Base-by-base conservation (phyloP, 2,329 filamentous ascomycete species). In the Colletotrichum abscissum region DNA sequence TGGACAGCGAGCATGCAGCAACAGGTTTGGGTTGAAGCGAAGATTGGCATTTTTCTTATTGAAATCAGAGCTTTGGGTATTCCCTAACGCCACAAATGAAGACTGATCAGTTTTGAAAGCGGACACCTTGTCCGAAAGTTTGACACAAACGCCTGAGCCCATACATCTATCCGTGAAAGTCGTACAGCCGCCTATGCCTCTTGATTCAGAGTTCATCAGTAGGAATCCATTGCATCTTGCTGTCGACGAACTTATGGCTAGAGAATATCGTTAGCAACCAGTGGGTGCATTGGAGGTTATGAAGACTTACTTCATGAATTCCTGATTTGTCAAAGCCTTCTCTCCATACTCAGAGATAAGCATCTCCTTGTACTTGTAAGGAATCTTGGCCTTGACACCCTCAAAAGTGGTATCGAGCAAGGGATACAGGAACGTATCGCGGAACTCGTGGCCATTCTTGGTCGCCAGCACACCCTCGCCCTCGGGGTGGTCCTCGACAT, bases 331-430 rank as follows among this genome's bases (percentile, higher is more conserved):
- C 70, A 93, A 77, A 0, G 90, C 86, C 57, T 83, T 85, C 60
- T 85, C 78, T 4, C 87, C 82, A 75, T 92, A 93, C 77, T 92
- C 90, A 11, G 88, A 84, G 24, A 84, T 83, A 1, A 93, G 82
- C 62, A 92, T 85, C 59, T 90, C 88, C 73, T 88, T 86, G 78
- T 91, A 92, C 8, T 85, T 82, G 77, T 87, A 91, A 0, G 93
- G 93, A 28, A 95, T 91, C 81, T 91, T 91, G 58, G 88, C 92
- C 0, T 87, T 84, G 0, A 91, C 87, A 0, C 91, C 92, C 78
- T 95, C 93, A 69, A 93, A 95, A 1, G 85, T 87, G 1, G 91
- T 93, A 73, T 91, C 88, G n/a, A 91, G 86, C 78, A 95, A 83
- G 0, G 93, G 93, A 78, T 91, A 94, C 12, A 95, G 84, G 67